These are phyloP conservation scores for Brassica rapa DNA, from an alignment of 345 rosid genomes.

Conservation along the genomic window DNA sequence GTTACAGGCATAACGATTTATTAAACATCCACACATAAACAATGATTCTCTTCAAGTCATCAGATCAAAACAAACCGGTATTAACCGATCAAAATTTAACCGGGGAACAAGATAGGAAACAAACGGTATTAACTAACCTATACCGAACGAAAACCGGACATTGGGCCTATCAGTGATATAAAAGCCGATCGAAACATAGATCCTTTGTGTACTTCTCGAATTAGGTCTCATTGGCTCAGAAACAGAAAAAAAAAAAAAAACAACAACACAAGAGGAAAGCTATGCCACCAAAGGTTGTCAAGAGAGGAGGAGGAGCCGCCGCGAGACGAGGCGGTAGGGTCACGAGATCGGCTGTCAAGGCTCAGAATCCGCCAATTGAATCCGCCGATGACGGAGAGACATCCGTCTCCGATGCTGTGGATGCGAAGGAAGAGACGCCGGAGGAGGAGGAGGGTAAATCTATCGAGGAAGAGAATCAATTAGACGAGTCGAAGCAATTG, in stretches of 20 bases:
- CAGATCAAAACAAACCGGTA: neutral
- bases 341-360: constrained; percentile 50
- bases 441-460: constrained; percentile 21
- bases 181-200: neutral
- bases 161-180: neutral
- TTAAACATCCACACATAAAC: neutral
- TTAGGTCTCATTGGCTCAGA: neutral
- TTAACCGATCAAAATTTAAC: neutral
- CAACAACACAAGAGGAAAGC: neutral
- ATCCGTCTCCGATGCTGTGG: constrained; percentile 35
- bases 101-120: neutral
- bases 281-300: constrained; percentile 80
- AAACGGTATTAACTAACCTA: neutral
- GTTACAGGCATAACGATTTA: too few species aligned
- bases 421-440: constrained; percentile 35
- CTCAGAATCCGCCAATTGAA: constrained; percentile 47
- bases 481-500: constrained; percentile 13
- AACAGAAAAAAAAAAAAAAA: neutral
- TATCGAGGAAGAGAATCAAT: constrained; percentile 35
- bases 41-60: neutral
- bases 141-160: neutral
- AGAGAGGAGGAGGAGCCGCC: constrained; percentile 60
- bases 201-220: neutral
- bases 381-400: constrained; percentile 41
- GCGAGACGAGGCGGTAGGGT: constrained; percentile 59